phyloP scores from a whole-genome alignment of 2,329 filamentous ascomycete species.

The Septoria linicola region DNA sequence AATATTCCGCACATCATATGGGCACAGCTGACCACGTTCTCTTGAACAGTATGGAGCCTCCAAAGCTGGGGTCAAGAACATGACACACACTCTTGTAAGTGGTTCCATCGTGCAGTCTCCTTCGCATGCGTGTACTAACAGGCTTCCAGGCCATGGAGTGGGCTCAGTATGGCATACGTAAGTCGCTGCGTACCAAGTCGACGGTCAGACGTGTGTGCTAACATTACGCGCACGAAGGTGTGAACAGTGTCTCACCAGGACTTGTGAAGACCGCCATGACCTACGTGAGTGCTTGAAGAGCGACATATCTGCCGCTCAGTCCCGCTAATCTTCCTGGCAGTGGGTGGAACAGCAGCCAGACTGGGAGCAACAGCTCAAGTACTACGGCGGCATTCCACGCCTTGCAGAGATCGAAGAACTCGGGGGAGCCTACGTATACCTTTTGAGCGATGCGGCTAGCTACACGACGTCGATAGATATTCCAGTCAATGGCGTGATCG shows the following conservation, averaged over 20 bases:
- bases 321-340: neutral
- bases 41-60: conserved; percentile 44
- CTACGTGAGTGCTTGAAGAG: neutral
- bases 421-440: conserved; percentile 16
- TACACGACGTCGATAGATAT: conserved; percentile 24
- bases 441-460: conserved; percentile 22
- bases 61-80: conserved; percentile 45
- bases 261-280: conserved; percentile 19
- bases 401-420: conserved; percentile 37
- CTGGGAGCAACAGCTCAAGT: conserved; percentile 23
- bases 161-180: conserved; percentile 39
- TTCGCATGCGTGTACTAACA: conserved; percentile 26
- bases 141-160: conserved; percentile 40
- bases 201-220: too few relatives aligned
- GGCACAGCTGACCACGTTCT: conserved; percentile 30
- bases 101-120: conserved; percentile 21
- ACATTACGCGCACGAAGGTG: neutral
- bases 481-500: conserved; percentile 26
- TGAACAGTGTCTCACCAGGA: conserved; percentile 16
- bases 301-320: neutral
- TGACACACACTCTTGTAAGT: conserved; percentile 41
- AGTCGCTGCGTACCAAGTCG: too few relatives aligned
- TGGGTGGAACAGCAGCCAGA: conserved; percentile 40
- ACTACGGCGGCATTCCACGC: conserved; percentile 16
- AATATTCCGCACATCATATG: conserved; percentile 32